Conservation (phyloP, 495 filamentous ascomycete species). For the Trichoderma asperelloides region DNA sequence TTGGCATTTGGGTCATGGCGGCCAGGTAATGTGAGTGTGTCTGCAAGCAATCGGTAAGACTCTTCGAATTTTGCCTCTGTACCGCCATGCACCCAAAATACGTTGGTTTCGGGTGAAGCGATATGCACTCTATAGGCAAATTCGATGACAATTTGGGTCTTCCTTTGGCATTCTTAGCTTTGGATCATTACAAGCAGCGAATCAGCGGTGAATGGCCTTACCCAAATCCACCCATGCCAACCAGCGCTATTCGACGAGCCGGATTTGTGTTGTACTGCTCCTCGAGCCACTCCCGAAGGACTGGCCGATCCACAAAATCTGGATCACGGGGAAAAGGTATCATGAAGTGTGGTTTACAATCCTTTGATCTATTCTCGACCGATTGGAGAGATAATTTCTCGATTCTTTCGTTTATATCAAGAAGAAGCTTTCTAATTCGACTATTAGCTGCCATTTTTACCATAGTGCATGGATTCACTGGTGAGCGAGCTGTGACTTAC, state of each 20-base stretch:
- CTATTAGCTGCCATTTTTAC: too few species aligned
- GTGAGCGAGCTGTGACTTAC: too few species aligned
- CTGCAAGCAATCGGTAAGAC: constrained; percentile 32
- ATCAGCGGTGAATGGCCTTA: too few species aligned
- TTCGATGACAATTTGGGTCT: constrained; percentile 46
- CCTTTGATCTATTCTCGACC: too few species aligned
- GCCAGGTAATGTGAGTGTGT: constrained; percentile 20
- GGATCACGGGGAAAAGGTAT: constrained; percentile 22
- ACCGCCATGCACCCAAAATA: constrained; percentile 41
- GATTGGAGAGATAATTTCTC: too few species aligned
- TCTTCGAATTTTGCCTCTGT: constrained; percentile 30
- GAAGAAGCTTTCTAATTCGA: too few species aligned
- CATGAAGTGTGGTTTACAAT: background rate
- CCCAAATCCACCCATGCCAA: constrained; percentile 39
- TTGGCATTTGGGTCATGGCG: constrained; percentile 24
- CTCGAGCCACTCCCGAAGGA: constrained; percentile 17
- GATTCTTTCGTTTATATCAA: too few species aligned
- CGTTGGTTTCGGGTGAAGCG: constrained; percentile 21
- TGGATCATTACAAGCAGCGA: too few species aligned
- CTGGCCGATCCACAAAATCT: constrained; percentile 33
- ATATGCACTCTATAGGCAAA: constrained; percentile 32
- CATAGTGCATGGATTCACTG: too few species aligned
- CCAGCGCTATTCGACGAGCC: constrained; percentile 23
- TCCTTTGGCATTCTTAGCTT: constrained; percentile 20
- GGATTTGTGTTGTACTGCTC: background rate